These are phyloP conservation scores for Yamadazyma siamensis DNA, from an alignment of 1,139 yeast genomes.

Conservation along the genomic window DNA sequence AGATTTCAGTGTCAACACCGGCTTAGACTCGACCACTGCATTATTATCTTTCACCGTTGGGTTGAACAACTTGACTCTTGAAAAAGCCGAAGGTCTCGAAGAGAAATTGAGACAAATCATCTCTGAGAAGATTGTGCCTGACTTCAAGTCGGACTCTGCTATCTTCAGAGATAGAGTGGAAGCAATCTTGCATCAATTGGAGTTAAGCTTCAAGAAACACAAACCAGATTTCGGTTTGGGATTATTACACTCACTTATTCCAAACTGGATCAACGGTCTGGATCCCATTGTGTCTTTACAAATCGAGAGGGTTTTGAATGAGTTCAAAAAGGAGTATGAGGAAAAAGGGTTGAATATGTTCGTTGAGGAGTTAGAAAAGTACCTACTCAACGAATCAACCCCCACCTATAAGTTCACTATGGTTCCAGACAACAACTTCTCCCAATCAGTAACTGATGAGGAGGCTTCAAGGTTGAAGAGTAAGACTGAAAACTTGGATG, in stretches of 20 bases:
- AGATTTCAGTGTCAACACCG: conserved; percentile 86
- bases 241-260: conserved; percentile 66
- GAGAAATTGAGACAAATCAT: conserved; percentile 44
- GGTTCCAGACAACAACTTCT: conserved; percentile 64
- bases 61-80: conserved; percentile 64
- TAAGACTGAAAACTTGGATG: conserved; percentile 45
- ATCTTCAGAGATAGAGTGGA: conserved; percentile 65
- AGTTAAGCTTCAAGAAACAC: conserved; percentile 77
- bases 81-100: conserved; percentile 46
- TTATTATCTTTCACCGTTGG: conserved; percentile 82
- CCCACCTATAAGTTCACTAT: conserved; percentile 64
- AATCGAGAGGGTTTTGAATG: conserved; percentile 56
- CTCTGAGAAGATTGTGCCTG: conserved; percentile 32
- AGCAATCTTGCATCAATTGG: conserved; percentile 86
- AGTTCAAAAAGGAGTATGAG: conserved; percentile 60
- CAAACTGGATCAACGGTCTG: conserved; percentile 79
- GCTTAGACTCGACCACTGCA: conserved; percentile 81
- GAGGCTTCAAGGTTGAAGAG: conserved; percentile 53
- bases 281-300: conserved; percentile 68
- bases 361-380: conserved; percentile 51
- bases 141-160: conserved; percentile 36
- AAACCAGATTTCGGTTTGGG: conserved; percentile 89
- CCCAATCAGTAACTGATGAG: conserved; percentile 43
- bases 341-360: conserved; percentile 56
- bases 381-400: conserved; percentile 49